Base-by-base conservation (phyloP, 2,329 filamentous ascomycete species). In the Cercospora zeina region DNA sequence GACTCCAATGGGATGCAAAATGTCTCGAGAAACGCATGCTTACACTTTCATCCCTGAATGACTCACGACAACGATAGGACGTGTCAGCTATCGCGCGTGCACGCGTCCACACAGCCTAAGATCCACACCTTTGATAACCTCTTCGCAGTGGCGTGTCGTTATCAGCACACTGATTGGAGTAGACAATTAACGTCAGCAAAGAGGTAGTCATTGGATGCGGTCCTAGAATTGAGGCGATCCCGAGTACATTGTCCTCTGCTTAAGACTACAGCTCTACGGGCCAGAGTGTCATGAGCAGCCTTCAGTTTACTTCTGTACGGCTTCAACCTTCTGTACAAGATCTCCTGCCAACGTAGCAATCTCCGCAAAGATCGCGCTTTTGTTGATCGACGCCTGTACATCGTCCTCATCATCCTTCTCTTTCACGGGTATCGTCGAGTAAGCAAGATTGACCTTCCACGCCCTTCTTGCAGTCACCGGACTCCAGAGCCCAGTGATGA, bases 361-460 rank as follows among this genome's bases (percentile, higher is more conserved):
- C 77, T 95, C 91, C 33, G 85, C 80, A 55, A 93, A 70, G 4
- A 95, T 85, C 0, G 83, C 87, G 45, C 81, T 79, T 67, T 83
- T 85, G 69, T 95, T 91, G 5, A 92, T 76, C 66, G 83, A 81
- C 4, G 77, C 77, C 55, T 77, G 78, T 8, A 73, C 78, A 4
- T 79, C 78, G 5, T 76, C 79, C 0, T 73, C 76, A 0, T 71
- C 75, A 10, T 71, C 73, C 58, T 31, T 62, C 10, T 60, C 70
- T 45, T 65, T 70, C 0, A 79, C 71, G 63, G 88, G 84, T 75
- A 85, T 77, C 60, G 86, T 87, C 8, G 86, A 87, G 74, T 88
- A 91, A 1, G 86, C 82, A 72, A 93, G 73, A 62, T 88, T 89
- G 14, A 89, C 82, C 66, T 88, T 89, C 80, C 91, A 93, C 11